Base-by-base conservation (phyloP, 2,329 filamentous ascomycete species). In the Pseudofabraea citricarpa region DNA sequence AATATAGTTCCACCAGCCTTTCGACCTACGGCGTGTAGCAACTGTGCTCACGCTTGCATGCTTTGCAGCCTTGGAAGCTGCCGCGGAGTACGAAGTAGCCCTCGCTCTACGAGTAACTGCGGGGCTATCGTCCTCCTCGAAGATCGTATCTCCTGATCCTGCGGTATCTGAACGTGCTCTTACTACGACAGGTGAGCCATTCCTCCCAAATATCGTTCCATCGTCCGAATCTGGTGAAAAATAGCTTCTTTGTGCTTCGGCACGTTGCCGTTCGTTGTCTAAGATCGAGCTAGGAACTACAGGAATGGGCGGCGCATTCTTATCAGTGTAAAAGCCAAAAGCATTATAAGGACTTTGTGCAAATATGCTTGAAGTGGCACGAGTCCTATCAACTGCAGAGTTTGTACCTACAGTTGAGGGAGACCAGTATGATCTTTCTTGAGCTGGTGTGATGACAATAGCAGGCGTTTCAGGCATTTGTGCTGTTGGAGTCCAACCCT, bases 1-100 rank as follows among this genome's bases (percentile, higher is more conserved):
- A 43, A 90, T 79, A 51, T 86, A 74, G 55, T 87, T 86, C 85
- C 85, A 90, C 85, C 85, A 90, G 16, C 85, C 85, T 47, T 74
- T 72, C 20, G 82, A 83, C 43, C 72, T 73, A 9, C 77, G 74
- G 32, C 70, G 45, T 31, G 54, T 57, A 16, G 49, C 53, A 41
- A 55, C 40, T 35, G 57, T 60, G 40, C 52, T 58, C 6, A 56
- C 44, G 36, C 57, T 61, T 36, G 49, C 47, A 46, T 51, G 53
- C 12, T 41, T 54, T 12, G 37, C 45, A 20, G 36, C 15, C 33
- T 47, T 53, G 9, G 45, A 42, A n/a, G n/a, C n/a, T 10, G 36
- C 44, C n/a, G 37, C 47, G 26, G 53, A 36, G 7, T 56, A 56
- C 6, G 59, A 63, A 40, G 66, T 69, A 12, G 63, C 57, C 43